phyloP scores from a whole-genome alignment of 768 basidiomycete species.

The Rhizopogon rudus region DNA sequence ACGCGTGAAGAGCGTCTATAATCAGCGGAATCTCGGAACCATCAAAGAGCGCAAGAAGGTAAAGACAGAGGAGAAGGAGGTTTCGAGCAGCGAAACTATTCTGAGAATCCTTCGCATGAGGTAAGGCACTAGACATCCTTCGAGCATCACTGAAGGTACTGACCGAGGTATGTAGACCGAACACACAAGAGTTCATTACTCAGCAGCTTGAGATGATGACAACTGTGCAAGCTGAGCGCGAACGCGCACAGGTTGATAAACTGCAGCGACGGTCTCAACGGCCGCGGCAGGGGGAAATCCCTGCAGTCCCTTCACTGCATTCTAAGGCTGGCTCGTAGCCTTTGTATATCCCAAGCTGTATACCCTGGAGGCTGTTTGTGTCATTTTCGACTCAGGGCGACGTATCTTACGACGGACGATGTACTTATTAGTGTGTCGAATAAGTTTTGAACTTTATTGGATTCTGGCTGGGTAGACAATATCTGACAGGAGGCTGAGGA shows the following conservation, averaged over 20 bases:
- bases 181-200: slow-evolving; percentile 81
- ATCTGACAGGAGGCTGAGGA: too few species aligned
- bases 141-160: background rate
- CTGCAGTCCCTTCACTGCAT: slow-evolving; percentile 26
- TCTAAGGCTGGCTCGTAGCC: slow-evolving; percentile 11
- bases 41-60: slow-evolving; percentile 93
- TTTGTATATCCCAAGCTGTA: slow-evolving; percentile 14
- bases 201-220: slow-evolving; percentile 82
- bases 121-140: slow-evolving; percentile 34
- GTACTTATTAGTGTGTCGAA: background rate
- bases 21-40: slow-evolving; percentile 92
- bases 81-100: slow-evolving; percentile 81
- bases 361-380: slow-evolving; percentile 15
- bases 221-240: slow-evolving; percentile 80
- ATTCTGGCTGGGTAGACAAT: background rate
- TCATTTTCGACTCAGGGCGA: background rate
- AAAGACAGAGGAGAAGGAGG: slow-evolving; percentile 78
- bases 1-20: slow-evolving; percentile 88
- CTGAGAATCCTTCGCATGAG: slow-evolving; percentile 95
- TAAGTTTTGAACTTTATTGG: background rate
- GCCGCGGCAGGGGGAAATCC: slow-evolving; percentile 29
- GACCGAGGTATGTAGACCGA: slow-evolving; percentile 42
- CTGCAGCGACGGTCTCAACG: slow-evolving; percentile 58
- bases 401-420: slow-evolving; percentile 5
- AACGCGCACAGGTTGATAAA: slow-evolving; percentile 59